Evolutionary conservation across 2,329 filamentous ascomycete species (phyloP).

Genomic region (Fusarium neocosmosporiellum): DNA sequence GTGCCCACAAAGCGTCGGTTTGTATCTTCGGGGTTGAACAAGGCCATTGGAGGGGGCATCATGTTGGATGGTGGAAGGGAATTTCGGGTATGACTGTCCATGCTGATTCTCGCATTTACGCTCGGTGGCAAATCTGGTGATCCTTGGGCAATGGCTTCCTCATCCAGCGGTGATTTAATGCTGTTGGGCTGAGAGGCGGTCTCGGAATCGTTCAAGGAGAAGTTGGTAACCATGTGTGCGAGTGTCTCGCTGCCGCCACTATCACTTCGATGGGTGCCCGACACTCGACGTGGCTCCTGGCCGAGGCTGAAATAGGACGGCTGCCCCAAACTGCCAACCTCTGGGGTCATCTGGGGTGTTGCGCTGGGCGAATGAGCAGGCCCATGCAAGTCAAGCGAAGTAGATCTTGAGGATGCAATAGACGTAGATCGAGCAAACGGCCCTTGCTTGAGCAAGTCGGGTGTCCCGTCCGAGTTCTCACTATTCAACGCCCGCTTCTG

Average conservation of each 20-base stretch:
- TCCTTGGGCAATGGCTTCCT: slow-evolving; percentile 77
- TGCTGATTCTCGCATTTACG: slow-evolving; percentile 44
- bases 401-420: slow-evolving; percentile 88
- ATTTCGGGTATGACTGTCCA: slow-evolving; percentile 49
- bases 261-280: slow-evolving; percentile 84
- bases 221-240: slow-evolving; percentile 82
- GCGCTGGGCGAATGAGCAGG: slow-evolving; percentile 79
- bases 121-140: slow-evolving; percentile 79
- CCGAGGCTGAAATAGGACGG: slow-evolving; percentile 93
- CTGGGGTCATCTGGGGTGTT: slow-evolving; percentile 88
- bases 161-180: slow-evolving; percentile 74
- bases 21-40: slow-evolving; percentile 95
- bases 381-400: slow-evolving; percentile 89
- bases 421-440: slow-evolving; percentile 89
- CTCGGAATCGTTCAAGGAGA: slow-evolving; percentile 76
- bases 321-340: slow-evolving; percentile 73
- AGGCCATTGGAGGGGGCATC: slow-evolving; percentile 91
- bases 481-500: slow-evolving; percentile 92
- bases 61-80: slow-evolving; percentile 67
- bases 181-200: slow-evolving; percentile 56
- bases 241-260: slow-evolving; percentile 91
- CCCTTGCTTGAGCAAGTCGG: slow-evolving; percentile 91
- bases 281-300: slow-evolving; percentile 75
- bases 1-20: slow-evolving; percentile 95
- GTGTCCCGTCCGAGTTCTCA: slow-evolving; percentile 81